Conservation (phyloP, 1,284 basidiomycete species). For the Irpex sp. region DNA sequence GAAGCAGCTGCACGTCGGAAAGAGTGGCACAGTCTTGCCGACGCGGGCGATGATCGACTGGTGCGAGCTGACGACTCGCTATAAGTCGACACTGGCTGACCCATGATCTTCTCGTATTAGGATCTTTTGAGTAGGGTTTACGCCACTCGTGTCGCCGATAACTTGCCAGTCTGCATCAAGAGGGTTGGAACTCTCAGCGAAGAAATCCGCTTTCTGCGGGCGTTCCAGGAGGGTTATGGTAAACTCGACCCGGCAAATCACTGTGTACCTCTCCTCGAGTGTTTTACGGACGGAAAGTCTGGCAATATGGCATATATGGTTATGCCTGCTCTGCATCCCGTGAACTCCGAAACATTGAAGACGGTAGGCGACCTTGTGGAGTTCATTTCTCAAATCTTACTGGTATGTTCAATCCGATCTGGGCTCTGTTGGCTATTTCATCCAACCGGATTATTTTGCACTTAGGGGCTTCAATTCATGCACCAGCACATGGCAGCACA, state of each 20-base stretch:
- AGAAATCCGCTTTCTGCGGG: slow-evolving; percentile 7
- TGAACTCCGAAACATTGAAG: slow-evolving; percentile 26
- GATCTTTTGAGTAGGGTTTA: not conserved
- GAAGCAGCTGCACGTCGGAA: no score
- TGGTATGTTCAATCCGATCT: no score
- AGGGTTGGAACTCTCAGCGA: slow-evolving; percentile 27
- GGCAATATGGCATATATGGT: slow-evolving; percentile 26
- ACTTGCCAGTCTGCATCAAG: not conserved
- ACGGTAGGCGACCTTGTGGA: slow-evolving; percentile 34
- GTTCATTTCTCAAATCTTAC: slow-evolving; percentile 26
- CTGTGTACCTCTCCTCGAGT: slow-evolving; percentile 32
- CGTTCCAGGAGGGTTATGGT: not conserved
- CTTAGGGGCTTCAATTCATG: not conserved
- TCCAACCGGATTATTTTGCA: not conserved
- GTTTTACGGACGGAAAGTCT: slow-evolving; percentile 24
- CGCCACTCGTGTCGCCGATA: not conserved
- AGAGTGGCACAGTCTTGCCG: no score
- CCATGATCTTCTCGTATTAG: not conserved
- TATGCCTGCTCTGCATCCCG: slow-evolving; percentile 31
- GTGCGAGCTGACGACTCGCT: no score
- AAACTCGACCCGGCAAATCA: slow-evolving; percentile 31
- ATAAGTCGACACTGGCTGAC: no score
- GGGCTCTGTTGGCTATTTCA: no score
- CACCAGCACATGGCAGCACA: not conserved
- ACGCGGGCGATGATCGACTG: no score